phyloP scores from a whole-genome alignment of 176 grass and related monocot genomes.

The Guadua angustifolia region DNA sequence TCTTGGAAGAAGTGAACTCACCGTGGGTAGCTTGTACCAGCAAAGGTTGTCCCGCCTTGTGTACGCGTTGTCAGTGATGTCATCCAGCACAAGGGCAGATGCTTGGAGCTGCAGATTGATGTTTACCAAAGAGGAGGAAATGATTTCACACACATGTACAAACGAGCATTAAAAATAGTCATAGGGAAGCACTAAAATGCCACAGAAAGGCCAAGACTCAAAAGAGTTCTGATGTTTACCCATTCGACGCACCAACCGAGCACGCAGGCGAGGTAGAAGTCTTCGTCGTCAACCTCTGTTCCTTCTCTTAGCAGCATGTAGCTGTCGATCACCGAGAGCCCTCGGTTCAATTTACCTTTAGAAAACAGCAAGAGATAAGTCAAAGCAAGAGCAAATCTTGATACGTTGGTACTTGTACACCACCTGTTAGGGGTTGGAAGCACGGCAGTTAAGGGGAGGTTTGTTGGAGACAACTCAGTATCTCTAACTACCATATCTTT shows the following conservation, averaged over 20 bases:
- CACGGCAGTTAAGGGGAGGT: no score
- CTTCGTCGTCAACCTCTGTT: conserved; percentile 47
- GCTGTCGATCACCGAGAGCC: conserved; percentile 60
- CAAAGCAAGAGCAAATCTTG: background rate
- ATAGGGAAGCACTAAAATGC: background rate
- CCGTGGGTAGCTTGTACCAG: conserved; percentile 63
- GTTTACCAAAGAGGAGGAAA: background rate
- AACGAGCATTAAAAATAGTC: background rate
- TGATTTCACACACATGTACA: background rate
- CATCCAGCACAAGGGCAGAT: conserved; percentile 66
- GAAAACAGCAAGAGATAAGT: background rate
- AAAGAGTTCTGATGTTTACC: background rate
- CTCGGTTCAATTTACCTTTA: conserved; percentile 59
- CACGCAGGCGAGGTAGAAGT: conserved; percentile 56
- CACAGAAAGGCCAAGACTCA: background rate
- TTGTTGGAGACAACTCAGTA: no score
- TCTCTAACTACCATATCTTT: no score
- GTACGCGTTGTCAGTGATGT: conserved; percentile 74
- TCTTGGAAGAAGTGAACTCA: background rate
- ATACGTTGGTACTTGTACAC: background rate
- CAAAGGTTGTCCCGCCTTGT: conserved; percentile 66
- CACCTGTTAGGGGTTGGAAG: no score
- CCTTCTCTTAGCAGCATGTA: conserved; percentile 56
- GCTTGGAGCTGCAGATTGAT: conserved; percentile 63
- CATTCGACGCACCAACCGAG: conserved; percentile 61